Evolutionary conservation across 805 yeast species (phyloP), one percentile per base, ranked within the genome.

Genomic region (Trichomonascus vanleenenianus): DNA sequence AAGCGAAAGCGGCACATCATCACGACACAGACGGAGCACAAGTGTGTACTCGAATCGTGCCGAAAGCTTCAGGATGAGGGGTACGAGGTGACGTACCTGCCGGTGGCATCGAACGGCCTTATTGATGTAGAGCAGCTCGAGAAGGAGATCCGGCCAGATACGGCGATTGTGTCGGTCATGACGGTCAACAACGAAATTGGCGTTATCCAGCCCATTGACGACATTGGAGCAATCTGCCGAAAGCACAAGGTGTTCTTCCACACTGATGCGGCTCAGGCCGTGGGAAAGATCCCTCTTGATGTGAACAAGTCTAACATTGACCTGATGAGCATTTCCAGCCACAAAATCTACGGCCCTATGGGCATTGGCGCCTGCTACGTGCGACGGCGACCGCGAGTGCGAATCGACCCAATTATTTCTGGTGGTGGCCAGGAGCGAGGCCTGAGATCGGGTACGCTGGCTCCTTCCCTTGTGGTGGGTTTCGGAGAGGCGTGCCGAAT

Each of bases 361-460:
- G 98, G 98, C 51, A 78, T 88, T 49, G 98, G 98, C 59, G 98
- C 98, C 8, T 73, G 89, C 56, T 93, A 76, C 61, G 91, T 93
- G 34, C 81, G 98, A 70, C 85, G 98, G 75, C 83, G 98, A 67
- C 98, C 98, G 51, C 82, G 98, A 68, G 98, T 93, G 42, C 84
- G 98, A 75, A 64, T 93, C 50, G 97, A 89, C 53, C 96, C 98
- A 18, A 72, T 93, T 45, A 85, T 93, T 55, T 83, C 88, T 49
- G 98, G 98, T 54, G 98, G 98, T 68, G 98, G 98, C 44, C 98
- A 93, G 71, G 98, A 93, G 71, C 83, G 98, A 72, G 98, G 98
- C 49, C 73, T 93, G 59, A 78, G 98, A 68, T 85, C 96, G 3
- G 98, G 98, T 50, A 93, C 98, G 25, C 75, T 93, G 61, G 89